Percentiles rank a stretch among this genome's conserved stretches.
phyloP scores from a whole-genome alignment of 2,329 filamentous ascomycete species.

The Cercospora berteroae region DNA sequence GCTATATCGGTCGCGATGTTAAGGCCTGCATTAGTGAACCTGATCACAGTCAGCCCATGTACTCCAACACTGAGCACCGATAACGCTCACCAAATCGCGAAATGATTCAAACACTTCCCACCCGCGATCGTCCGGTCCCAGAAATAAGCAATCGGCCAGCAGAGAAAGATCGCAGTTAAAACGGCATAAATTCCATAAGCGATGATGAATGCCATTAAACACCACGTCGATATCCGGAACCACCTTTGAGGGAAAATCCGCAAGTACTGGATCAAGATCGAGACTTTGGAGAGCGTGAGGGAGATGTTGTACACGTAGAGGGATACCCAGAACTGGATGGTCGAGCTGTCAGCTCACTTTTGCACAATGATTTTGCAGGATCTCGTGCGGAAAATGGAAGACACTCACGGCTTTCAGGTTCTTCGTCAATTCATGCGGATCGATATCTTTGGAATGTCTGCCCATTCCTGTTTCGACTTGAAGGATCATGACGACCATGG shows the following conservation, averaged over 20 bases:
- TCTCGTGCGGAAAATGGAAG: neutral
- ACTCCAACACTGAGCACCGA: neutral
- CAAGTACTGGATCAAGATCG: conserved; percentile 50
- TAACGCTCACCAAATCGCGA: conserved; percentile 42
- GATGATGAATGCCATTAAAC: conserved; percentile 36
- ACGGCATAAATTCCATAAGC: conserved; percentile 35
- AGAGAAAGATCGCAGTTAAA: conserved; percentile 44
- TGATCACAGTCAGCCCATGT: conserved; percentile 10
- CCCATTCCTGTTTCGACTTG: conserved; percentile 29
- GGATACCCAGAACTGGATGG: conserved; percentile 22
- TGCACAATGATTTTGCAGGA: neutral
- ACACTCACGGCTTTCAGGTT: conserved; percentile 27
- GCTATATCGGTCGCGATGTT: conserved; percentile 41
- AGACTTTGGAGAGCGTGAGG: conserved; percentile 44
- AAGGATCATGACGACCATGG: conserved; percentile 21
- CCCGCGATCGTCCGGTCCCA: conserved; percentile 39
- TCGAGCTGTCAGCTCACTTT: neutral
- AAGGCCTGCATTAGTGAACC: conserved; percentile 39
- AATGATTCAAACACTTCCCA: conserved; percentile 41
- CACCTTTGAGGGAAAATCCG: conserved; percentile 46
- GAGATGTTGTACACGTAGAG: conserved; percentile 40
- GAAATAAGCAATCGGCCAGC: conserved; percentile 44
- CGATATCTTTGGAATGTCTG: conserved; percentile 19
- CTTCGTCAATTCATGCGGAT: conserved; percentile 10
- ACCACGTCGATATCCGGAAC: conserved; percentile 37